Evolutionary conservation across 1,284 basidiomycete genomes (phyloP).

Genomic region (Grifola frondosa): DNA sequence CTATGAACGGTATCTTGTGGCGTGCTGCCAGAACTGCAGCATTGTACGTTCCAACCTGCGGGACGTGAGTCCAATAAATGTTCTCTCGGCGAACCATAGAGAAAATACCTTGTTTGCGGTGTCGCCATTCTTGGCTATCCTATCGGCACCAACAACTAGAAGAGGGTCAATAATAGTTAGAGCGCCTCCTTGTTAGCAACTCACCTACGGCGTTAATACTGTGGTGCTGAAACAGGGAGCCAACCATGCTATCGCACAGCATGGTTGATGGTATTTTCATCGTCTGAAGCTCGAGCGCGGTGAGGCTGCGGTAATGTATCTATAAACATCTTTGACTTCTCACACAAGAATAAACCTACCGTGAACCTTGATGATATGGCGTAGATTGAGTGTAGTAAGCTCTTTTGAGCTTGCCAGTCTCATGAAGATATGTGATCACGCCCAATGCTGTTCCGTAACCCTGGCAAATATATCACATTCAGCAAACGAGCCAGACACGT

Average conservation of each 20-base stretch:
- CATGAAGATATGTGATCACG: conserved; percentile 86
- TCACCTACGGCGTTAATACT: conserved; percentile 83
- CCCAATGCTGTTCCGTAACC: conserved; percentile 93
- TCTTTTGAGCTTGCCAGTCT: conserved; percentile 70
- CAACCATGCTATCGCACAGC: conserved; percentile 95
- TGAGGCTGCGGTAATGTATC: conserved; percentile 53
- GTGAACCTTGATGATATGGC: conserved; percentile 89
- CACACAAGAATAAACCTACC: conserved; percentile 39
- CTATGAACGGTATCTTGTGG: conserved; percentile 85
- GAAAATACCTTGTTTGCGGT: conserved; percentile 84
- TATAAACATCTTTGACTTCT: neutral
- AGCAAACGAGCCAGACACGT: conserved; percentile 1
- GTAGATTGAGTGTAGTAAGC: conserved; percentile 92
- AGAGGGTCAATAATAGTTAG: neutral
- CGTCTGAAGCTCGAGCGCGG: conserved; percentile 82
- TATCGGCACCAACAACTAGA: conserved; percentile 78
- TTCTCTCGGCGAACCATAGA: conserved; percentile 2
- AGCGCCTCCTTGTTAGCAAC: conserved; percentile 22
- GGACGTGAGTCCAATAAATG: neutral
- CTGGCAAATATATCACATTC: conserved; percentile 38
- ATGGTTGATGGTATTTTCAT: conserved; percentile 84
- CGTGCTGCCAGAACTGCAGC: conserved; percentile 84
- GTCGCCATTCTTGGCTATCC: conserved; percentile 88
- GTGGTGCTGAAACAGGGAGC: conserved; percentile 86
- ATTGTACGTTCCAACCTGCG: conserved; percentile 86